Conservation (phyloP, 2,329 filamentous ascomycete genomes). For the Fusarium cyanostomum region DNA sequence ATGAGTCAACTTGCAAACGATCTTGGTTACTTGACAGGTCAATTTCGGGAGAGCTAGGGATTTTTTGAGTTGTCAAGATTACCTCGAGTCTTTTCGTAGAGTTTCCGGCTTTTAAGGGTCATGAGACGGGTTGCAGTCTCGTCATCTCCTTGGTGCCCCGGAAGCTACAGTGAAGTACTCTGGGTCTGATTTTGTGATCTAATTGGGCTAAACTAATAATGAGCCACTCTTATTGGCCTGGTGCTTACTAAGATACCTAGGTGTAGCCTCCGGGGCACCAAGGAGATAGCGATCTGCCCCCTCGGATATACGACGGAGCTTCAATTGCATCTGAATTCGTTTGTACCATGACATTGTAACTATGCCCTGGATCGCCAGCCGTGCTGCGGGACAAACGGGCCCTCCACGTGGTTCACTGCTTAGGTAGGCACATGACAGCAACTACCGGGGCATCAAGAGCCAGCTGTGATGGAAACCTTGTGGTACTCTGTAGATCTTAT, state of each 20-base stretch:
- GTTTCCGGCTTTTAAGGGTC: neutral
- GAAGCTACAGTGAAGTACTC: neutral
- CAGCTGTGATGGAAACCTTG: too few species aligned
- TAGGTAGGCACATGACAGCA: too few species aligned
- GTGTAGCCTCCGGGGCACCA: too few species aligned
- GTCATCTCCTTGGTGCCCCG: neutral
- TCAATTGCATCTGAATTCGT: neutral
- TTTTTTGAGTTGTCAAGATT: constrained; percentile 4
- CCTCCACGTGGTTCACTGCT: too few species aligned
- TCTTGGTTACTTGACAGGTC: constrained; percentile 25
- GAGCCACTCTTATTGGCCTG: too few species aligned
- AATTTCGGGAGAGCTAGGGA: constrained; percentile 7
- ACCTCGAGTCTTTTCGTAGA: neutral
- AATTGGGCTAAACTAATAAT: too few species aligned
- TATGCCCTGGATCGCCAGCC: too few species aligned
- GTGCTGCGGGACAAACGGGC: too few species aligned
- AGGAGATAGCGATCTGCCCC: neutral
- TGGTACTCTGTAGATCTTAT: too few species aligned
- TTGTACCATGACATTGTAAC: neutral
- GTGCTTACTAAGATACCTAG: too few species aligned
- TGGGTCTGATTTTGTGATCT: too few species aligned
- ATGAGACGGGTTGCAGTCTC: constrained; percentile 6
- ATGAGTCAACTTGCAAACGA: constrained; percentile 2
- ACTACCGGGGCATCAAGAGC: too few species aligned
- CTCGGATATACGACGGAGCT: constrained; percentile 17